A percentile compares a stretch with the other conserved stretches of the same genome.
Evolutionary conservation across 495 filamentous ascomycete genomes (phyloP).

Genomic region (Apiosordaria backusii): DNA sequence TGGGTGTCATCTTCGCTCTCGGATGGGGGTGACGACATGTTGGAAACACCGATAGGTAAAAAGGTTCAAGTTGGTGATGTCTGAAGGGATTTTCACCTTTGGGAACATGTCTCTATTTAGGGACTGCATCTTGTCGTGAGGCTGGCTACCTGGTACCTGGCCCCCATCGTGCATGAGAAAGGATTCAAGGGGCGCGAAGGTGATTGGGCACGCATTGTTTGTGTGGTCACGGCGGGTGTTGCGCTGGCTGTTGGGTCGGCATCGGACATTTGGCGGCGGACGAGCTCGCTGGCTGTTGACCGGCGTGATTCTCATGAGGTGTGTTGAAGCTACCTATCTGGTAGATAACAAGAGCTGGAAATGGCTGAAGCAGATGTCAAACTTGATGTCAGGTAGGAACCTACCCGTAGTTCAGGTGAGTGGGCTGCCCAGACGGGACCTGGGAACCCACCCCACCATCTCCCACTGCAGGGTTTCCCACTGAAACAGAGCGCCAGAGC

Average conservation of each 20-base stretch:
- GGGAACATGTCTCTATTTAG: neutral
- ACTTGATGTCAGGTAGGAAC: too few relatives aligned
- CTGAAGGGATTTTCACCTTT: neutral
- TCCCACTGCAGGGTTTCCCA: neutral
- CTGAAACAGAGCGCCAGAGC: neutral
- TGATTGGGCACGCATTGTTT: neutral
- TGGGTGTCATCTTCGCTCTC: neutral
- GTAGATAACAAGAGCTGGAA: too few relatives aligned
- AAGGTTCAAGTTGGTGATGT: neutral
- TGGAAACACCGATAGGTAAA: neutral
- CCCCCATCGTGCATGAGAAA: neutral
- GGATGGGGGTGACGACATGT: neutral
- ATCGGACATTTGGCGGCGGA: neutral
- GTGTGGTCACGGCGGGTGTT: neutral
- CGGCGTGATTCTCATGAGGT: too few relatives aligned
- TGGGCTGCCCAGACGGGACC: too few relatives aligned
- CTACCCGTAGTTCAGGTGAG: too few relatives aligned
- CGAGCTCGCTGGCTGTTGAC: neutral
- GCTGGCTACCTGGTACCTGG: neutral
- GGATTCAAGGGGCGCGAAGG: neutral
- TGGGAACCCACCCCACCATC: neutral
- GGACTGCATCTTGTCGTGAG: neutral
- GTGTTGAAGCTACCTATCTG: too few relatives aligned
- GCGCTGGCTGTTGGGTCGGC: neutral
- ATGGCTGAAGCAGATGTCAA: too few relatives aligned